These are phyloP conservation scores for Lactarius hengduanensis DNA, from an alignment of 768 basidiomycete genomes.

Conservation along the genomic window DNA sequence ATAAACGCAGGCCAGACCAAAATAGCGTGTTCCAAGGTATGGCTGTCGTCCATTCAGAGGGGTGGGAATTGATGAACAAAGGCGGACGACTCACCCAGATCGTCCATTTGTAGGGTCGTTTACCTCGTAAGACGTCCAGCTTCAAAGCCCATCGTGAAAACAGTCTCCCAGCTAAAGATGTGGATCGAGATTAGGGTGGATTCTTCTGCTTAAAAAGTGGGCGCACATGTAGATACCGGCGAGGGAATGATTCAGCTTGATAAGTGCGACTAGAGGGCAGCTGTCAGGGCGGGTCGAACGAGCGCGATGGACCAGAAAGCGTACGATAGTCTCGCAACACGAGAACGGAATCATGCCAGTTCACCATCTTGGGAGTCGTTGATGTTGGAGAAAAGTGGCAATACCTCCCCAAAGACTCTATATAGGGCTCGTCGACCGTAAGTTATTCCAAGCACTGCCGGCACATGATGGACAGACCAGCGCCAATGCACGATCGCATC, in stretches of 20 bases:
- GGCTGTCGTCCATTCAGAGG: slow-evolving; percentile 4
- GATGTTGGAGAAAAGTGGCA: background rate
- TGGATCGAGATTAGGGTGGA: background rate
- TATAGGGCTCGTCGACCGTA: background rate
- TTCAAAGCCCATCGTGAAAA: slow-evolving; percentile 2
- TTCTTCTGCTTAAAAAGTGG: background rate
- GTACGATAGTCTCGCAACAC: slow-evolving; percentile 10
- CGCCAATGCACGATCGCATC: background rate
- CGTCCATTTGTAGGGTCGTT: slow-evolving; percentile 11
- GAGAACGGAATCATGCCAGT: slow-evolving; percentile 11
- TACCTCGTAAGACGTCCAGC: slow-evolving; percentile 11
- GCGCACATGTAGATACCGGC: background rate
- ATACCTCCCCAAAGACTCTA: background rate
- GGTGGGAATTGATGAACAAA: background rate
- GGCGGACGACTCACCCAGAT: background rate
- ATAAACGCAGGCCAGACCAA: background rate
- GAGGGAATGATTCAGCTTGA: background rate
- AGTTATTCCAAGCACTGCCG: background rate
- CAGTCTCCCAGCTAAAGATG: background rate
- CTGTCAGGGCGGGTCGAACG: background rate
- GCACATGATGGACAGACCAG: background rate
- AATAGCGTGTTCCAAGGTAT: slow-evolving; percentile 20
- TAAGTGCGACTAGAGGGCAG: background rate
- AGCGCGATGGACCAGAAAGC: background rate
- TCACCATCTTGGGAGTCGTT: slow-evolving; percentile 15